Evolutionary conservation across 2,329 filamentous ascomycete genomes (phyloP), one percentile per base, ranked within the genome.

Genomic region (Ophidiomyces ophidiicola): DNA sequence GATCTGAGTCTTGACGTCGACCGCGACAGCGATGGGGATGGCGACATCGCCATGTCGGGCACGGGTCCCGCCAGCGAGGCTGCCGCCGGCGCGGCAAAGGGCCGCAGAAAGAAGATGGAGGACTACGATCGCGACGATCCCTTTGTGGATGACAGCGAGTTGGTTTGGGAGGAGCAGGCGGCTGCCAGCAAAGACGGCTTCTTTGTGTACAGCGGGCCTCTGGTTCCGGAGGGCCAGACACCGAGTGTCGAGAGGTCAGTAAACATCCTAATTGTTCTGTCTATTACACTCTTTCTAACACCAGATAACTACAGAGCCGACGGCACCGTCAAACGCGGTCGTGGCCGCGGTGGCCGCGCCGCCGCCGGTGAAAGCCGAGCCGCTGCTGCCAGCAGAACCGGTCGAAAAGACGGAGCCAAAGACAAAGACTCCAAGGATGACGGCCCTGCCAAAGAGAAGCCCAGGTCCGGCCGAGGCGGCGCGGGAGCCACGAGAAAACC

Each of bases 121-220:
- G 74, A 78, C 43, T 80, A 80, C 50, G 74, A 79, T 52, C 74
- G 75, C 43, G 74, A 78, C 38, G 76, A 80, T 47, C 74, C 76
- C 31, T 80, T 80, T 52, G 76, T 80, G 41, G 90, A 98, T 53
- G 90, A 98, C 56, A 92, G 86, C 1, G 90, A 98, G 58, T 61
- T 94, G 55, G 71, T 92, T 0, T 96, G 88, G 88, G 85, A 96
- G 61, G 85, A 93, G 54, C 83, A 93, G 56, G 88, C 88, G 5
- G 86, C 88, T 3, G 87, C 90, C 32, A 88, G 84, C 49, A 84
- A 88, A 50, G 90, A 96, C 56, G 90, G 90, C 1, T 98, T 96
- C 66, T 98, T 96, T 57, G 90, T 98, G 1, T 98, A 94, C 61
- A 92, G 84, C 44, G 90, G 90, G 3, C 88, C 88, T 6, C 67